Base-by-base conservation (phyloP, 257 asterid species). In the Lantana camara region DNA sequence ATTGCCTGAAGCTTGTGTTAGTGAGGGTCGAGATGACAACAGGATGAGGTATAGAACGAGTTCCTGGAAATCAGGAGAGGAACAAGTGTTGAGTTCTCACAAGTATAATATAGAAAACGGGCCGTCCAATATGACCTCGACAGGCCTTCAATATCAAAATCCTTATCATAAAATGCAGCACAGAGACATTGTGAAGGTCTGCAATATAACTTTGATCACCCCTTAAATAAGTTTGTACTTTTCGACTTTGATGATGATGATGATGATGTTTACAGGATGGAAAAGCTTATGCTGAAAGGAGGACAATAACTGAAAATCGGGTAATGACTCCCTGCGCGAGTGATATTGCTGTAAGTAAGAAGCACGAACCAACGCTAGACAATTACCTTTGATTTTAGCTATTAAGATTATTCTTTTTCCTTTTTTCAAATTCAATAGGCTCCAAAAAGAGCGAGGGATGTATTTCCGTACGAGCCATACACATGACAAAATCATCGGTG, bases 401-500 rank as follows among this genome's bases (percentile, higher is more conserved):
- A 2, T 27, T 27, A 27, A 27, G 32, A 27, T 2, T 27, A 2
- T 2, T 27, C 5, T 27, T 27, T 3, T 30, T 34, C 19, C 20
- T 42, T 16, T 24, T 60, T 23, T 11, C 24, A 9, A 22, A 19
- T 40, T 57, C 16, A 2, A 44, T 46, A 82, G 89, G 83, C 68
- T 71, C 75, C 60, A 11, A 83, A 87, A 71, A 75, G 88, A 72
- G 68, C 17, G 37, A 71, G 70, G 70, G 64, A 52, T 49, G 87
- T 75, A 70, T 64, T 29, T 57, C 73, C 67, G 68, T 61, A 62
- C 63, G 73, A 63, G 58, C 73, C 63, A 62, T 44, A 69, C 66
- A 38, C 66, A 38, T 22, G 69, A 79, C 72, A 77, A 80, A 71
- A 72, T 48, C 80, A 46, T 70, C 81, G 35, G 34, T 48, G 27